Base-by-base conservation (phyloP, 345 rosid genomes). In the Euphorbia peplus region DNA sequence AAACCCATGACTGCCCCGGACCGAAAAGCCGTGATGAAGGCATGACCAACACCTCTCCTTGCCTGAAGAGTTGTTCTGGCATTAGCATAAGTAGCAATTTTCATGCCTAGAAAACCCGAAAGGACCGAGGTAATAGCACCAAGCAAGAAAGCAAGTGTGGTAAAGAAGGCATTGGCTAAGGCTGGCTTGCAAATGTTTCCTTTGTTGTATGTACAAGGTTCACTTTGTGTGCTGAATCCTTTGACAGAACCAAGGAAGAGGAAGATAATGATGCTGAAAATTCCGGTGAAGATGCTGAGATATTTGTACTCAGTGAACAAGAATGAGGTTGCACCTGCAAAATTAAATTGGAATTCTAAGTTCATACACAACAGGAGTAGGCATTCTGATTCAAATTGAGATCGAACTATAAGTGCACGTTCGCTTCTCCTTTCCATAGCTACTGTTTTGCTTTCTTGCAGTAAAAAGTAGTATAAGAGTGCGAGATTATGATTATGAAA, bases 1-100 rank as follows among this genome's bases (percentile, higher is more conserved):
- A 88, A 88, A 35, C 93, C 93, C 90, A 88, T 86, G 21, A 88
- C 93, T 0, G 93, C 82, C 21, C 93, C 90, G 10, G 90, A 80
- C 47, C 86, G 80, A 67, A 86, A 85, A 61, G 90, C 93, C 21
- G 78, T 69, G 26, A 84, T 81, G 66, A 88, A 88, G 26, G 90
- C 93, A 75, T 86, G 79, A 1, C 86, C 88, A 13, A 88, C 88
- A 21, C 90, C 87, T 55, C 79, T 85, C 69, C 87, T 82, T 37
- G 88, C 93, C 70, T 86, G 87, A 2, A 88, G 70, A 52, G 93
- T 88, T 42, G 90, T 88, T 69, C 93, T 83, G 2, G 90, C 93
- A 59, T 88, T 88, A 4, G 93, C 86, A 67, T 78, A 88, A 29
- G 93, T 86, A 18, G 90, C 90, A 46, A 86, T 86, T 68, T 88